These are phyloP conservation scores for Pseudogymnoascus sp. DNA, from an alignment of 2,329 filamentous ascomycete genomes.

Conservation along the genomic window DNA sequence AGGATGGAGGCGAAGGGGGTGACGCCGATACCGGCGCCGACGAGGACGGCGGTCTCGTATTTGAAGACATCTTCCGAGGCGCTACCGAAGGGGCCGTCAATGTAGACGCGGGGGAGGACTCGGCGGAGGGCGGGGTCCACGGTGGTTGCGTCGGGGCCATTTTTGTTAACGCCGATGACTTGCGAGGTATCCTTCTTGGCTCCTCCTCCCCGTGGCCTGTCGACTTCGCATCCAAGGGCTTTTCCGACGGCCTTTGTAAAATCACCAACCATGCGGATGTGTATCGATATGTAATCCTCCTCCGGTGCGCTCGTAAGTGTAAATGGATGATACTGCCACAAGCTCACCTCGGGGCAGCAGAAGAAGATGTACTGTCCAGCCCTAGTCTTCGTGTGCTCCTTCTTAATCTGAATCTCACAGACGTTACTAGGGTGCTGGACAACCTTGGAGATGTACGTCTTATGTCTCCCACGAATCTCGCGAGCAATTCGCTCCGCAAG, in stretches of 20 bases:
- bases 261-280: conserved; percentile 75
- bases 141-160: conserved; percentile 39
- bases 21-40: conserved; percentile 75
- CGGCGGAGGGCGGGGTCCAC: conserved; percentile 65
- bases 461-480: conserved; percentile 72
- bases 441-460: conserved; percentile 81
- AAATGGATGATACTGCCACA: conserved; percentile 87
- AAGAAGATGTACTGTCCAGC: conserved; percentile 86
- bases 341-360: conserved; percentile 75
- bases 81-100: conserved; percentile 79
- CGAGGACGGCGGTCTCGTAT: conserved; percentile 72
- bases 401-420: conserved; percentile 87
- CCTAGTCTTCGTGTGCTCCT: conserved; percentile 72
- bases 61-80: conserved; percentile 87
- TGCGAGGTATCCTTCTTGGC: conserved; percentile 48
- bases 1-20: conserved; percentile 82
- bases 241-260: conserved; percentile 66
- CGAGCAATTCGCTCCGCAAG: conserved; percentile 71
- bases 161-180: conserved; percentile 60
- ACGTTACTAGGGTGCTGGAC: conserved; percentile 85
- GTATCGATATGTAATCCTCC: conserved; percentile 83
- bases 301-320: conserved; percentile 80
- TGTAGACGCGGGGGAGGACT: conserved; percentile 70
- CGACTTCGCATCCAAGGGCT: conserved; percentile 69
- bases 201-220: conserved; percentile 42